phyloP scores from a whole-genome alignment of 169 alveolate genomes.

The Babesia microti region DNA sequence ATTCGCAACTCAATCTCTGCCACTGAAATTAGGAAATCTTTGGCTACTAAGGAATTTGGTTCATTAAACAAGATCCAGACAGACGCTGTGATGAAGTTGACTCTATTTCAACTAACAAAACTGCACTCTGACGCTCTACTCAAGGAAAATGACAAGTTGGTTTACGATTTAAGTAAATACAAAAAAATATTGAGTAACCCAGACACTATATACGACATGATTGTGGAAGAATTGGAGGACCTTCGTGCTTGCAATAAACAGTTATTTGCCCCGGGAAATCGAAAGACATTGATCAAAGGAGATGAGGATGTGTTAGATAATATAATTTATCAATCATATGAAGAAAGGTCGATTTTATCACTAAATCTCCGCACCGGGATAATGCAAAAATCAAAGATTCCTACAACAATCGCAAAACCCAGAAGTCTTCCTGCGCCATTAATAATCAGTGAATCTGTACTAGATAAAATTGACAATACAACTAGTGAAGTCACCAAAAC shows the following conservation, averaged over 20 bases:
- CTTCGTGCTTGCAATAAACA: constrained; percentile 1
- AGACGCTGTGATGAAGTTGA: constrained; percentile 23
- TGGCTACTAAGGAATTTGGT: constrained; percentile 10
- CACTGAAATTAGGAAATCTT: constrained; percentile 7
- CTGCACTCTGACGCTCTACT: constrained; percentile 17
- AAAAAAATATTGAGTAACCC: constrained; percentile 18
- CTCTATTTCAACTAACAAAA: constrained; percentile 28
- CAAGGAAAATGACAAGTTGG: constrained; percentile 10
- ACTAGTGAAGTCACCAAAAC: too few species aligned
- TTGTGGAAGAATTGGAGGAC: constrained; percentile 13
- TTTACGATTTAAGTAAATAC: constrained; percentile 8
- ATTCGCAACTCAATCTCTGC: constrained; percentile 9
- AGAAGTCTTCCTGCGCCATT: too few species aligned
- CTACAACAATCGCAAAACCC: too few species aligned
- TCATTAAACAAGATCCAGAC: constrained; percentile 22
- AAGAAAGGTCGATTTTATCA: too few species aligned
- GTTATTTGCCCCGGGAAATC: too few species aligned
- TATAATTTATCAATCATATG: too few species aligned
- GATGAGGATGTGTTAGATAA: too few species aligned
- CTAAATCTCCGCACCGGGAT: too few species aligned
- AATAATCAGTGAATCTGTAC: too few species aligned
- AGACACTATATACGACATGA: constrained; percentile 8
- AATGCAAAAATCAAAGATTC: too few species aligned
- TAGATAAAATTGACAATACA: too few species aligned
- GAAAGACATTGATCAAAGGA: too few species aligned